Evolutionary conservation across 352 stramenopile species (phyloP).

Genomic region (Poterioochromonas sp.): DNA sequence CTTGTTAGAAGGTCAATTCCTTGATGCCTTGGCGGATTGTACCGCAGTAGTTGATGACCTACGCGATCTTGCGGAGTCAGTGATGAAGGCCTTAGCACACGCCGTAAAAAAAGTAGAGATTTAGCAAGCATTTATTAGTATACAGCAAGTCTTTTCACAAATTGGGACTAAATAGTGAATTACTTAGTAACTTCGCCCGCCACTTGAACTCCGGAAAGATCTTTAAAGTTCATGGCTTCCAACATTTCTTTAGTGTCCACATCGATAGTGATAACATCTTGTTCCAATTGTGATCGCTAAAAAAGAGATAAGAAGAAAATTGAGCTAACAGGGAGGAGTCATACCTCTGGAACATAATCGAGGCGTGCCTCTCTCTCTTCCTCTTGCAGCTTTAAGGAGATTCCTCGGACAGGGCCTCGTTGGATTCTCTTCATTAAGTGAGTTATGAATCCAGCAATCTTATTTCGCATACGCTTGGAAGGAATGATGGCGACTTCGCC

Average conservation of each 20-base stretch:
- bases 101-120: too few relatives aligned
- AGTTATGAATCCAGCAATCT: slow-evolving; percentile 99
- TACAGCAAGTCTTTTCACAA: too few relatives aligned
- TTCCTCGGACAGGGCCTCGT: slow-evolving; percentile 89
- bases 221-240: slow-evolving; percentile 83
- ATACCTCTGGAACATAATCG: slow-evolving; percentile 98
- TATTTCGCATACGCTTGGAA: slow-evolving; percentile 99
- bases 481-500: slow-evolving; percentile 95
- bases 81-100: too few relatives aligned
- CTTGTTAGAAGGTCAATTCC: too few relatives aligned
- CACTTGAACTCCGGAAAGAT: slow-evolving; percentile 64
- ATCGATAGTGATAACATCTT: slow-evolving; percentile 89
- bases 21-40: too few relatives aligned
- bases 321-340: background rate
- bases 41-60: too few relatives aligned
- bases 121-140: too few relatives aligned
- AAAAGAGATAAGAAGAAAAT: background rate
- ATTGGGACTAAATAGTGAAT: too few relatives aligned
- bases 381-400: slow-evolving; percentile 99
- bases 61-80: too few relatives aligned
- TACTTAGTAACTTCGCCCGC: too few relatives aligned
- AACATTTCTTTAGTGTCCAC: slow-evolving; percentile 96
- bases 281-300: slow-evolving; percentile 56
- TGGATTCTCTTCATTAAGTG: slow-evolving; percentile 99
- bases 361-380: slow-evolving; percentile 97